phyloP scores from a whole-genome alignment of 2,329 filamentous ascomycete species.

The Chlorencoelia australis region DNA sequence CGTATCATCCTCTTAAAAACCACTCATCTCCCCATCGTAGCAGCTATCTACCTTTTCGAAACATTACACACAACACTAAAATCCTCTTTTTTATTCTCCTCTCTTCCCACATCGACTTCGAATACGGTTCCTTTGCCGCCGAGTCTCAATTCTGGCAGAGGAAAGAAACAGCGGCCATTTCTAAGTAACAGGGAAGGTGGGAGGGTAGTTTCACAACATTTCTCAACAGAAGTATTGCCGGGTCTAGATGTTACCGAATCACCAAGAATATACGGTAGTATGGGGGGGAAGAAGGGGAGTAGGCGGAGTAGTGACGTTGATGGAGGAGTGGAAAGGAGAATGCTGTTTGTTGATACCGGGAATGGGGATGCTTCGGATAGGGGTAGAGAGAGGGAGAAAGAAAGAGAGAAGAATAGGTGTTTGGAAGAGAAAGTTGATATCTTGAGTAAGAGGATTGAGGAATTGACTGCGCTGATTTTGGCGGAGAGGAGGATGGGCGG shows the following conservation, averaged over 20 bases:
- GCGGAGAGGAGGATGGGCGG: slow-evolving; percentile 36
- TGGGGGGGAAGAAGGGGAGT: slow-evolving; percentile 5
- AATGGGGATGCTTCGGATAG: neutral
- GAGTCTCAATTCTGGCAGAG: slow-evolving; percentile 5
- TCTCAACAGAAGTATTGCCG: too few species aligned
- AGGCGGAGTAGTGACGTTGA: slow-evolving; percentile 3
- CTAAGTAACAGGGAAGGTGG: neutral
- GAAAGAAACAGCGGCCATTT: slow-evolving; percentile 14
- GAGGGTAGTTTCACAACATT: too few species aligned
- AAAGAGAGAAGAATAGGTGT: slow-evolving; percentile 4
- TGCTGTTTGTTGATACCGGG: slow-evolving; percentile 9
- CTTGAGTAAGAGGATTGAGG: slow-evolving; percentile 47
- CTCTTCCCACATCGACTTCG: slow-evolving; percentile 9
- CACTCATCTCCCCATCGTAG: slow-evolving; percentile 59
- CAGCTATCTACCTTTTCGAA: slow-evolving; percentile 48
- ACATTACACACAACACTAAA: slow-evolving; percentile 24
- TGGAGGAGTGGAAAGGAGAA: slow-evolving; percentile 7
- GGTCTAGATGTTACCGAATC: neutral
- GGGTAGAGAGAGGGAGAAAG: neutral
- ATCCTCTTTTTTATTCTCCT: slow-evolving; percentile 13
- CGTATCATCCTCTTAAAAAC: slow-evolving; percentile 53
- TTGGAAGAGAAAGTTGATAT: slow-evolving; percentile 44
- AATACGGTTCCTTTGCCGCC: slow-evolving; percentile 3
- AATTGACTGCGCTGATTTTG: slow-evolving; percentile 42
- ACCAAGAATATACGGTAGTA: slow-evolving; percentile 3